Evolutionary conservation across 2,329 filamentous ascomycete species (phyloP).

Genomic region (Byssothecium circinans): DNA sequence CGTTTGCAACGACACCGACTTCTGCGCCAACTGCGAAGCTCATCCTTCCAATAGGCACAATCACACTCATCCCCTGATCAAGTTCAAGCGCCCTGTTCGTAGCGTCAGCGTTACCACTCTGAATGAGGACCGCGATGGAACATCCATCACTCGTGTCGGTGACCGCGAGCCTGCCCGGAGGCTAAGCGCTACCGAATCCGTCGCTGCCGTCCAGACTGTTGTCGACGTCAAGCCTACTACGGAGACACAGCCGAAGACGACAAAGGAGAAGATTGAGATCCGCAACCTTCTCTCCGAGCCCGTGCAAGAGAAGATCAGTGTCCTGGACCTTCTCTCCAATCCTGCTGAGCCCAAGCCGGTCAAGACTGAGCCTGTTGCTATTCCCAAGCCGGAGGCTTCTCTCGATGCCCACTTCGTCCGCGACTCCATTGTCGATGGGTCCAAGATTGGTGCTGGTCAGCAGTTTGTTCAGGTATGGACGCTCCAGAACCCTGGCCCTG

Average conservation of each 20-base stretch:
- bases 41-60: conserved; percentile 84
- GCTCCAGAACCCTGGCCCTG: conserved; percentile 78
- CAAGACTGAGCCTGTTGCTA: conserved; percentile 18
- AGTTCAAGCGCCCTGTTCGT: conserved; percentile 91
- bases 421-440: conserved; percentile 80
- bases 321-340: conserved; percentile 21
- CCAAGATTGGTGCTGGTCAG: conserved; percentile 67
- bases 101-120: conserved; percentile 84
- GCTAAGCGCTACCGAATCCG: conserved; percentile 57
- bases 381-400: conserved; percentile 1
- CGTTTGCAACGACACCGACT: conserved; percentile 91
- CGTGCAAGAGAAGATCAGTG: conserved; percentile 37
- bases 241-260: conserved; percentile 40
- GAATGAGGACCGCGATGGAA: conserved; percentile 72
- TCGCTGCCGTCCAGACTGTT: conserved; percentile 63
- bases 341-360: conserved; percentile 9
- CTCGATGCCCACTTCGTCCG: conserved; percentile 71
- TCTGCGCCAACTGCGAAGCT: conserved; percentile 92
- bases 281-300: conserved; percentile 40
- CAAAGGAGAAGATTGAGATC: conserved; percentile 45
- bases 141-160: conserved; percentile 69
- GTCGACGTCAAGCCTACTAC: conserved; percentile 61
- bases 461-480: conserved; percentile 91
- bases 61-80: conserved; percentile 93
- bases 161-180: conserved; percentile 56